A percentile compares a stretch with the other conserved stretches of the same genome.
These are phyloP conservation scores for Fagopyrum esculentum DNA, from an alignment of 148 eudicot genomes.

Conservation along the genomic window DNA sequence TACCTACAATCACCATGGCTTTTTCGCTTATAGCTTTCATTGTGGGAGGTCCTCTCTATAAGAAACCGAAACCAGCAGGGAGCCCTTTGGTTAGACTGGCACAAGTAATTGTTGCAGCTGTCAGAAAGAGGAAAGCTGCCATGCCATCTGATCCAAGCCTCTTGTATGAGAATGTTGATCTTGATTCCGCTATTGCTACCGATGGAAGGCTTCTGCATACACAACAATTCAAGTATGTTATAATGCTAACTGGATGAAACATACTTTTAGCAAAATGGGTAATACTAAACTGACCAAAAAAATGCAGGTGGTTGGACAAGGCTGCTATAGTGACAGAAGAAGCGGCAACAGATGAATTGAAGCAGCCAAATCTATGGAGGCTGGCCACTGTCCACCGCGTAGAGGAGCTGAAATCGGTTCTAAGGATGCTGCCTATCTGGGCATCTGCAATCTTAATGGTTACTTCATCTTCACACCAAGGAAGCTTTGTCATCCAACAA, in stretches of 20 bases:
- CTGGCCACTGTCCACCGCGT: constrained; percentile 57
- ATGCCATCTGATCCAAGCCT: constrained; percentile 21
- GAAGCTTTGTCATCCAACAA: constrained; percentile 46
- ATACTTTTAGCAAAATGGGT: not conserved
- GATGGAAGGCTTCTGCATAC: constrained; percentile 52
- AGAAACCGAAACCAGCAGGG: constrained; percentile 40
- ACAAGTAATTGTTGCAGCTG: constrained; percentile 46
- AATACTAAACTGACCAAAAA: not conserved
- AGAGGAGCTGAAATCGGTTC: constrained; percentile 53
- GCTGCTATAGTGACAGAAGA: constrained; percentile 42
- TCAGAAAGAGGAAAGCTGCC: constrained; percentile 36
- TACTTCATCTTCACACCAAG: constrained; percentile 38
- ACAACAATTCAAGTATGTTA: constrained; percentile 36
- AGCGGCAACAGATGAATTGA: constrained; percentile 22
- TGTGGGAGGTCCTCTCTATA: constrained; percentile 38
- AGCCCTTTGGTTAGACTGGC: constrained; percentile 47
- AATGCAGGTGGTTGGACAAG: constrained; percentile 53
- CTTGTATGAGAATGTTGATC: constrained; percentile 37
- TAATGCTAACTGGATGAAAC: not conserved
- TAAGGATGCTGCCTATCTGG: constrained; percentile 57
- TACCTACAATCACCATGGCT: constrained; percentile 55
- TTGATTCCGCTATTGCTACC: constrained; percentile 37
- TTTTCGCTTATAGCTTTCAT: constrained; percentile 36
- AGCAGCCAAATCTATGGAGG: constrained; percentile 50
- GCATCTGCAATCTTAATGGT: constrained; percentile 43